Evolutionary conservation across 257 asterid genomes (phyloP).

Genomic region (Voacanga thouarsii): DNA sequence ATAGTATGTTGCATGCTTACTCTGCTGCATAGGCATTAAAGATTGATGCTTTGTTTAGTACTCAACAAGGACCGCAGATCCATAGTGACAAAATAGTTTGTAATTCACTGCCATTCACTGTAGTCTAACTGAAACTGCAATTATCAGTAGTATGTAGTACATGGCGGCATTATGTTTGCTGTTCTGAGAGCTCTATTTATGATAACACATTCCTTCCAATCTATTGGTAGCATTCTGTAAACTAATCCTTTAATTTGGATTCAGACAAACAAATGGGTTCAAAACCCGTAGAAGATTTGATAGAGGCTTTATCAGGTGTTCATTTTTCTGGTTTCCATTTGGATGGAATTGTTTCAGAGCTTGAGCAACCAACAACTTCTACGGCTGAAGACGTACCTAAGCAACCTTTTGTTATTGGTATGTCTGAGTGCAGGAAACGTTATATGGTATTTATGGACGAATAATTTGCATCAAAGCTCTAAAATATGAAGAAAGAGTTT

Average conservation of each 20-base stretch:
- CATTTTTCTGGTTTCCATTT: conserved; percentile 94
- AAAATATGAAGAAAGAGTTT: background rate
- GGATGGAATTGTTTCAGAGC: conserved; percentile 35
- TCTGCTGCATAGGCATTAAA: background rate
- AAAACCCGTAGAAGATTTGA: conserved; percentile 78
- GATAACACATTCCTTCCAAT: conserved; percentile 9
- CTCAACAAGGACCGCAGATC: background rate
- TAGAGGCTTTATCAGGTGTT: conserved; percentile 86
- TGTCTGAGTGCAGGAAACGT: conserved; percentile 11
- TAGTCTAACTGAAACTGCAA: background rate
- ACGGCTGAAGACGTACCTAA: conserved; percentile 49
- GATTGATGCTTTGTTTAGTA: background rate
- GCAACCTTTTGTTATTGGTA: conserved; percentile 95
- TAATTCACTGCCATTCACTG: background rate
- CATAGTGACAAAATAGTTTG: background rate
- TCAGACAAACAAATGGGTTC: conserved; percentile 64
- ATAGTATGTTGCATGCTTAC: background rate
- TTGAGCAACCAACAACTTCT: conserved; percentile 56
- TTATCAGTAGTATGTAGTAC: background rate
- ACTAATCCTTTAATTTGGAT: conserved; percentile 10
- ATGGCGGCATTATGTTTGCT: background rate
- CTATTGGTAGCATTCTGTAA: background rate
- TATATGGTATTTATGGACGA: background rate
- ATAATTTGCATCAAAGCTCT: background rate
- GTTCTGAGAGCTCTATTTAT: background rate